phyloP scores from a whole-genome alignment of 2,329 filamentous ascomycete species.

The Phialophora chinensis region DNA sequence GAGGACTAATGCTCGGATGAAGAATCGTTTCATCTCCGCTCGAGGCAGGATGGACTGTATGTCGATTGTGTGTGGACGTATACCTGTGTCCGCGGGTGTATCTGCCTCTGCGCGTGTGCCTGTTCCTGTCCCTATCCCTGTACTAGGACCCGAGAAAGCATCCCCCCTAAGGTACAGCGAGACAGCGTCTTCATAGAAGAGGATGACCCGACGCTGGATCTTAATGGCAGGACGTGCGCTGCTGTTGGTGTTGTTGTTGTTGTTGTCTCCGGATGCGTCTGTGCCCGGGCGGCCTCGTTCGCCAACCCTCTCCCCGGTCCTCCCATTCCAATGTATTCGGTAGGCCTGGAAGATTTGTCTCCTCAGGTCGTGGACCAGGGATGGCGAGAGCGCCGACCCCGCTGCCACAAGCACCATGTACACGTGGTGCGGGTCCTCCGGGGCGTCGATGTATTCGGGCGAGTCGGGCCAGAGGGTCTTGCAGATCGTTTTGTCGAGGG shows the following conservation, averaged over 20 bases:
- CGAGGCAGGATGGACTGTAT: not conserved
- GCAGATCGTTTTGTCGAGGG: not conserved
- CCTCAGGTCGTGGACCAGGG: not conserved
- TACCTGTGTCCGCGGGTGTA: not conserved
- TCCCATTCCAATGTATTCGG: not conserved
- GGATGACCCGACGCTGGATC: not conserved
- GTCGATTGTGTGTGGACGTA: not conserved
- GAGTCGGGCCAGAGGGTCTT: not conserved
- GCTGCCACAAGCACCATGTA: not conserved
- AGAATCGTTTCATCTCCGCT: not conserved
- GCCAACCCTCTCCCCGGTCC: too few species aligned
- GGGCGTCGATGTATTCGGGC: not conserved
- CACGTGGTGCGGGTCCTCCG: not conserved
- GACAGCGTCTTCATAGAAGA: not conserved
- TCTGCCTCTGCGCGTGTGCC: not conserved
- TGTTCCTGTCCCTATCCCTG: not conserved
- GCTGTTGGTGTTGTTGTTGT: too few species aligned
- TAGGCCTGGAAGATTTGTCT: not conserved
- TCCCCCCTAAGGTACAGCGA: not conserved
- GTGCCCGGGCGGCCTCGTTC: not conserved
- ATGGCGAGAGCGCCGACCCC: not conserved
- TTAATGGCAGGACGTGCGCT: not conserved
- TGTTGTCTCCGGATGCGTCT: not conserved
- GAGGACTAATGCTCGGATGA: not conserved
- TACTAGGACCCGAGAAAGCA: not conserved